Conservation (phyloP, 1,284 basidiomycete species). For the Phylloboletellus chloephorus region DNA sequence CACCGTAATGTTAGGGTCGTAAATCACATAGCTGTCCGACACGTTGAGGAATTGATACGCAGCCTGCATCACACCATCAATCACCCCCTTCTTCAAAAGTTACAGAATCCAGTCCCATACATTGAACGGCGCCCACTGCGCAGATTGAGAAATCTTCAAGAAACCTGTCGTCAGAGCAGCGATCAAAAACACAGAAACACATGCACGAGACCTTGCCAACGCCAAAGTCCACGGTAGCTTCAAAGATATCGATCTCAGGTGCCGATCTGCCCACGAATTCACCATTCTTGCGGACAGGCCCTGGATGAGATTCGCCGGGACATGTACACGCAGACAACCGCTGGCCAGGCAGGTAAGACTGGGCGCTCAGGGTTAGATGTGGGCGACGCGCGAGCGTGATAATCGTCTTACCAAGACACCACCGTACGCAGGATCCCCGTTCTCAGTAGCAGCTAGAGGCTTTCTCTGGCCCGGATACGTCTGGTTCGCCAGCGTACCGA, state of each 20-base stretch:
- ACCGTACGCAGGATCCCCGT: conserved; percentile 40
- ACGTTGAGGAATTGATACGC: conserved; percentile 29
- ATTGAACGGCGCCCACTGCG: conserved; percentile 34
- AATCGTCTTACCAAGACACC: conserved; percentile 35
- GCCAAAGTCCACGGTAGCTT: conserved; percentile 28
- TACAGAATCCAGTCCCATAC: conserved; percentile 13
- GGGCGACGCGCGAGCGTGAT: conserved; percentile 1
- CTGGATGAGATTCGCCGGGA: conserved; percentile 76
- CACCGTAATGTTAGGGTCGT: conserved; percentile 24
- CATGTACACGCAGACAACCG: conserved; percentile 80
- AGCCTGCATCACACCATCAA: conserved; percentile 23
- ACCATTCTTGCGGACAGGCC: conserved; percentile 61
- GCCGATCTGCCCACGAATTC: conserved; percentile 66
- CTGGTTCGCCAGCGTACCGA: conserved; percentile 81
- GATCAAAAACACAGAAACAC: not conserved
- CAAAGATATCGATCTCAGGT: conserved; percentile 64
- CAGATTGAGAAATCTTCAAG: conserved; percentile 32
- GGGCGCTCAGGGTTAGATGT: conserved; percentile 6
- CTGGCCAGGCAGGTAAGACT: conserved; percentile 79
- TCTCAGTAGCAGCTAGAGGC: conserved; percentile 42
- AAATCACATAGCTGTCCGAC: conserved; percentile 24
- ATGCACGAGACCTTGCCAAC: conserved; percentile 26
- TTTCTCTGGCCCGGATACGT: conserved; percentile 51
- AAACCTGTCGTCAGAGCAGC: conserved; percentile 9
- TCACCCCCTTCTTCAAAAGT: not conserved